Percentiles rank a stretch among this genome's conserved stretches.
phyloP scores from a whole-genome alignment of 2,329 filamentous ascomycete species.

The Trichoderma breve region DNA sequence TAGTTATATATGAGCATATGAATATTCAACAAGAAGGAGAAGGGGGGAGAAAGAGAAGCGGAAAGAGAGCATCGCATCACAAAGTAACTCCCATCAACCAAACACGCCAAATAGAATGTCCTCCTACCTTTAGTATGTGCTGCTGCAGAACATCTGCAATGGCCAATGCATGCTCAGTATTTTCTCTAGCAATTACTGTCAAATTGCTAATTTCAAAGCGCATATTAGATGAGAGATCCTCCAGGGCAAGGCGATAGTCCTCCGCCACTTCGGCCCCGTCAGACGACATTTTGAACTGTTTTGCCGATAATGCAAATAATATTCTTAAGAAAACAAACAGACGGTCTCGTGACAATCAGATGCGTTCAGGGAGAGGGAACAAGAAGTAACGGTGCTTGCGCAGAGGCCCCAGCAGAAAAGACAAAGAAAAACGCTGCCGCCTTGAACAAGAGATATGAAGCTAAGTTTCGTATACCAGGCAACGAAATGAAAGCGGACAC shows the following conservation, averaged over 20 bases:
- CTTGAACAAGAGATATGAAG: background rate
- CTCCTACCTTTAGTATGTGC: slow-evolving; percentile 91
- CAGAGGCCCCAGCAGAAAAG: background rate
- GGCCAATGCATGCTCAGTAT: slow-evolving; percentile 89
- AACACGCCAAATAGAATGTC: background rate
- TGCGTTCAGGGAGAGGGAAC: background rate
- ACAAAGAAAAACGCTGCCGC: slow-evolving; percentile 5
- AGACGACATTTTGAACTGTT: slow-evolving; percentile 44
- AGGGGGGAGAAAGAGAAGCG: background rate
- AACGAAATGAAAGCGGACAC: slow-evolving; percentile 23
- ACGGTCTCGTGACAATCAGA: background rate
- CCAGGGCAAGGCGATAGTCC: slow-evolving; percentile 89
- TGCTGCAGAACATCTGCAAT: slow-evolving; percentile 89
- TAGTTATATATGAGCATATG: slow-evolving; percentile 39
- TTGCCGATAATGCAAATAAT: slow-evolving; percentile 12
- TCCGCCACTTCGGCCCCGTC: slow-evolving; percentile 82
- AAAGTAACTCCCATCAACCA: background rate
- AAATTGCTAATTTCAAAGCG: slow-evolving; percentile 95
- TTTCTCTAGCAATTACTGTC: slow-evolving; percentile 96
- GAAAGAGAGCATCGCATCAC: background rate
- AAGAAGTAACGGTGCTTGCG: background rate
- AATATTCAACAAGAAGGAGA: background rate
- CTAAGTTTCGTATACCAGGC: background rate
- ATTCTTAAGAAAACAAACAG: slow-evolving; percentile 5
- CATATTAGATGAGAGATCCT: slow-evolving; percentile 87